These are phyloP conservation scores for Mycena alexandri DNA, from an alignment of 768 basidiomycete species.

Conservation along the genomic window DNA sequence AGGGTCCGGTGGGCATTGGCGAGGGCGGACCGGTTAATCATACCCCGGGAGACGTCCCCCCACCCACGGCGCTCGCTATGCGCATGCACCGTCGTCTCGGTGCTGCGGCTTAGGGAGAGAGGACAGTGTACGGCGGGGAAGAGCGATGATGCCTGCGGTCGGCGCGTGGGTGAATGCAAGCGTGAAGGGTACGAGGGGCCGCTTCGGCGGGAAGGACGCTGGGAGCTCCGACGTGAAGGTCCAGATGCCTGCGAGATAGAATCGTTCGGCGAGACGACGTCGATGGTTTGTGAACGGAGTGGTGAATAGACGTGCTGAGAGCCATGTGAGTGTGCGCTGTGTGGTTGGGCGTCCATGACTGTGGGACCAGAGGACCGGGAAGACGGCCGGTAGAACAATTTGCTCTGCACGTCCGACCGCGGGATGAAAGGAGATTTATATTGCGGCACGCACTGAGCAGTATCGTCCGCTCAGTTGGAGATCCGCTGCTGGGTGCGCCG, in stretches of 20 bases:
- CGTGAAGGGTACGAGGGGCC: background rate
- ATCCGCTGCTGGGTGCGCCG: constrained; percentile 53
- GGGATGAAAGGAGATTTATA: constrained; percentile 33
- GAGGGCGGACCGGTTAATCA: too few relatives aligned
- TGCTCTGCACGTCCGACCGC: constrained; percentile 31
- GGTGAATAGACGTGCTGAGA: constrained; percentile 4
- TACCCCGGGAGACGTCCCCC: too few relatives aligned
- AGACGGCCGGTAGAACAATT: constrained; percentile 10
- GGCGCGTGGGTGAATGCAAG: constrained; percentile 25
- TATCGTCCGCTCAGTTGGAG: constrained; percentile 53
- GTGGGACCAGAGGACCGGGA: background rate
- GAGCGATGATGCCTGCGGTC: constrained; percentile 8
- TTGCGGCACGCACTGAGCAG: constrained; percentile 32
- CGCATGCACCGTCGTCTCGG: too few relatives aligned
- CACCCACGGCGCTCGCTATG: too few relatives aligned
- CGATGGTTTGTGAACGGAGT: constrained; percentile 17
- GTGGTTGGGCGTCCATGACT: background rate
- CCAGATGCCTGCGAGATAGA: constrained; percentile 29
- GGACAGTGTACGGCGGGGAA: constrained; percentile 9
- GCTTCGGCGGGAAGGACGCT: background rate
- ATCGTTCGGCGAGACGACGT: constrained; percentile 18
- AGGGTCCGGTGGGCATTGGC: too few relatives aligned
- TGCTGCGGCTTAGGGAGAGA: too few relatives aligned
- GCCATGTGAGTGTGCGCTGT: background rate
- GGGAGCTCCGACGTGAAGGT: constrained; percentile 1